These are phyloP conservation scores for Ramichloridium luteum DNA, from an alignment of 2,329 filamentous ascomycete species.

Conservation along the genomic window DNA sequence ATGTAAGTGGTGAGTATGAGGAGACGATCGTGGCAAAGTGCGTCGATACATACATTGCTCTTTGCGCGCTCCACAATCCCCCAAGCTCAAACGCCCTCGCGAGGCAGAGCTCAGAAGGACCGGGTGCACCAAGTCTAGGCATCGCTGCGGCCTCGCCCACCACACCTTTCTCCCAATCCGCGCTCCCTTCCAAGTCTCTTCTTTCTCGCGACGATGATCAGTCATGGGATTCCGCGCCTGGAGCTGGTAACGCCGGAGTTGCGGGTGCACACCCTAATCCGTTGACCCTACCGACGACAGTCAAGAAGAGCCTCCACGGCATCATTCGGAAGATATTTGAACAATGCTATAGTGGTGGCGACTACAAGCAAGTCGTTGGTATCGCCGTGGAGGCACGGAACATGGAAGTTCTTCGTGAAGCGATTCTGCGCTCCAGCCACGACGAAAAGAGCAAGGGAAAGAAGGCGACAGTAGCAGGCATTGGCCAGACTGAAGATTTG, in stretches of 20 bases:
- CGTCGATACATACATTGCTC: constrained; percentile 90
- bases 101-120: background rate
- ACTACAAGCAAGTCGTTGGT: constrained; percentile 90
- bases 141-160: constrained; percentile 69
- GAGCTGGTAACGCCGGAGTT: constrained; percentile 43
- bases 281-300: constrained; percentile 58
- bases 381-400: constrained; percentile 94
- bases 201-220: constrained; percentile 67
- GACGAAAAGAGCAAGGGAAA: constrained; percentile 61
- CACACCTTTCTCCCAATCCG: constrained; percentile 89
- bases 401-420: constrained; percentile 69
- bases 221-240: constrained; percentile 46
- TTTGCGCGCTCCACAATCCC: constrained; percentile 51
- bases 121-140: constrained; percentile 9
- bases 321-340: constrained; percentile 87
- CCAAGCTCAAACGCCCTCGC: constrained; percentile 28
- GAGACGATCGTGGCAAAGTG: constrained; percentile 98
- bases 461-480: constrained; percentile 39
- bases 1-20: constrained; percentile 86
- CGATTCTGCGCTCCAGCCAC: constrained; percentile 79
- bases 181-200: constrained; percentile 83
- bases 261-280: constrained; percentile 43
- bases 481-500: constrained; percentile 67
- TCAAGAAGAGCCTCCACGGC: constrained; percentile 66
- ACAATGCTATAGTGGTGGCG: constrained; percentile 70